phyloP scores from a whole-genome alignment of 176 grass and related monocot species.

The Bolboschoenus planiculmis region DNA sequence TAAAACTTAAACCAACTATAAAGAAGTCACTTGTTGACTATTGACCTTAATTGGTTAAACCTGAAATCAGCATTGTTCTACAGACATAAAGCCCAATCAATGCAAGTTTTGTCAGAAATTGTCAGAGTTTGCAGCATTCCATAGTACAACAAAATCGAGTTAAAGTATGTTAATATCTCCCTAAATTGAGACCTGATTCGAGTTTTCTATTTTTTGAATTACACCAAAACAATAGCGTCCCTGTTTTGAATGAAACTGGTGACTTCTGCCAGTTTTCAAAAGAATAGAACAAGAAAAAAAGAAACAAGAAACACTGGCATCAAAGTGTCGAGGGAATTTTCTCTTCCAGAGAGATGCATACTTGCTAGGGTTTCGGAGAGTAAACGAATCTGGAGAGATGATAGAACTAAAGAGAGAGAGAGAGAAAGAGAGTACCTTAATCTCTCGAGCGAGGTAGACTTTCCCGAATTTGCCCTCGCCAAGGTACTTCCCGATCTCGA shows the following conservation, averaged over 20 bases:
- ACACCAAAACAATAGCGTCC: neutral
- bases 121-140: neutral
- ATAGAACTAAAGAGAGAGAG: neutral
- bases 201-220: neutral
- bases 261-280: neutral
- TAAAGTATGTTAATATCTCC: neutral
- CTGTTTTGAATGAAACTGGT: neutral
- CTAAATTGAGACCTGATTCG: neutral
- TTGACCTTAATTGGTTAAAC: neutral
- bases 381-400: neutral
- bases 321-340: neutral
- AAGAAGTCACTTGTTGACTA: neutral
- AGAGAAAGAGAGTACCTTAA: conserved; percentile 32
- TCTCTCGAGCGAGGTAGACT: conserved; percentile 86
- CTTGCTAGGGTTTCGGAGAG: neutral
- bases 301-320: neutral
- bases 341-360: neutral
- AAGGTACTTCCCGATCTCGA: conserved; percentile 72
- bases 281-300: neutral
- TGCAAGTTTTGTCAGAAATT: neutral
- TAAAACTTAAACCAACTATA: neutral
- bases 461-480: conserved; percentile 86
- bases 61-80: neutral
- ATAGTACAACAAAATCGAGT: neutral
- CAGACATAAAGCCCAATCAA: neutral